These are phyloP conservation scores for Combretum micranthum DNA, from an alignment of 345 rosid genomes.

Conservation along the genomic window DNA sequence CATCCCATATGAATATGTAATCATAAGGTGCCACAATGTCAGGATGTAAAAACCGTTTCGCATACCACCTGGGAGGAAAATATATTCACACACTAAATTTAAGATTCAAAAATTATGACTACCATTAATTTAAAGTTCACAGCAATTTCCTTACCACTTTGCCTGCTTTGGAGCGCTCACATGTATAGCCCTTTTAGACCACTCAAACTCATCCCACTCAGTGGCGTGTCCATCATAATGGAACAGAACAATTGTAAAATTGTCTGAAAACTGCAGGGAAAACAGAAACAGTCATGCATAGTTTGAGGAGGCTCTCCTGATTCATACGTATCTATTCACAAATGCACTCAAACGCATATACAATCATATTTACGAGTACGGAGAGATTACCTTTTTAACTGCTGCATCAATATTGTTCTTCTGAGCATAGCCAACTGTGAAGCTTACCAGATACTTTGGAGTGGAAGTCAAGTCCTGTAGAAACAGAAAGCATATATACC, in stretches of 20 bases:
- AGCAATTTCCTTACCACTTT: conserved; percentile 60
- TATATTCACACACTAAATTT: conserved; percentile 9
- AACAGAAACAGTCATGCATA: conserved; percentile 9
- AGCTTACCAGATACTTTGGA: conserved; percentile 83
- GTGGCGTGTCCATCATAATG: conserved; percentile 87
- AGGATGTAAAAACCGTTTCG: conserved; percentile 98
- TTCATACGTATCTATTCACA: no score
- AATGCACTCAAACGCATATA: neutral
- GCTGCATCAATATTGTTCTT: conserved; percentile 74
- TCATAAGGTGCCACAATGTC: conserved; percentile 90
- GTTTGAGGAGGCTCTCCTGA: neutral
- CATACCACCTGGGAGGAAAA: conserved; percentile 84
- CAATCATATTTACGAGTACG: no score
- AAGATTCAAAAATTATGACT: neutral
- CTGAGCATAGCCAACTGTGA: conserved; percentile 85
- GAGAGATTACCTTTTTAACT: conserved; percentile 71
- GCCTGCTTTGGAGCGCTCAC: conserved; percentile 83
- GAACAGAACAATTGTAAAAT: conserved; percentile 82
- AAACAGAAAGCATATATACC: conserved; percentile 15
- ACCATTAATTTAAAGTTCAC: neutral
- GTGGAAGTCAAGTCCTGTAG: conserved; percentile 63
- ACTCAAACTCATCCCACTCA: conserved; percentile 98
- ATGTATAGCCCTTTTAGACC: conserved; percentile 94
- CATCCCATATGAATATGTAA: conserved; percentile 96
- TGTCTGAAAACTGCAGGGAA: conserved; percentile 71